A percentile compares a stretch with the other conserved stretches of the same genome.
Evolutionary conservation across 163 green algal genomes (phyloP).

Genomic region (Botryococcus braunii): DNA sequence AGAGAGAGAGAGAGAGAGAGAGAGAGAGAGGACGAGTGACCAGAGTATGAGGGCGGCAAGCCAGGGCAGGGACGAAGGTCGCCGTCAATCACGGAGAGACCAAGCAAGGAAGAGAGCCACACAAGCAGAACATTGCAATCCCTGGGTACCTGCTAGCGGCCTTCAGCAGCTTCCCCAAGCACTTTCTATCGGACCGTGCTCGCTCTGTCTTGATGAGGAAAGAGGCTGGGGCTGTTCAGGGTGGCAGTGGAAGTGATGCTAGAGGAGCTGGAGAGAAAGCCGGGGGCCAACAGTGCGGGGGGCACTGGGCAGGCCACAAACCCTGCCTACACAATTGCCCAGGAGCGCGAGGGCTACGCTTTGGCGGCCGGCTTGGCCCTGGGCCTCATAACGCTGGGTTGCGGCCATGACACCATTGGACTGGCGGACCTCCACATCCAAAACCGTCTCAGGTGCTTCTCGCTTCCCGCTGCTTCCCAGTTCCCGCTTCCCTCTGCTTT

Average conservation of each 20-base stretch:
- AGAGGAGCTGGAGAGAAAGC: slow-evolving; percentile 62
- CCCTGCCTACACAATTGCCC: slow-evolving; percentile 30
- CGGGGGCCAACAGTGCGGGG: slow-evolving; percentile 25
- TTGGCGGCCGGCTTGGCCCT: slow-evolving; percentile 83
- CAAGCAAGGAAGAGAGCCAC: too few species aligned
- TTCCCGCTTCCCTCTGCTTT: neutral
- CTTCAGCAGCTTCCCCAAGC: too few species aligned
- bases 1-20: too few species aligned
- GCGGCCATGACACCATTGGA: slow-evolving; percentile 45
- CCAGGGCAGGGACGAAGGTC: too few species aligned
- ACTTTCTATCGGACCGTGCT: too few species aligned
- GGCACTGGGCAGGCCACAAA: slow-evolving; percentile 1
- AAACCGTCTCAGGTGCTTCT: slow-evolving; percentile 50
- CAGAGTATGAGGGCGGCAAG: too few species aligned
- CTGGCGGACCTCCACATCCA: slow-evolving; percentile 72
- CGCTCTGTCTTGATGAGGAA: too few species aligned
- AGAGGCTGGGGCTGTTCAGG: slow-evolving; percentile 25
- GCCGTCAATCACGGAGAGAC: too few species aligned
- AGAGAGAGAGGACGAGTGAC: too few species aligned
- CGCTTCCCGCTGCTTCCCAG: neutral
- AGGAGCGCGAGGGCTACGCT: slow-evolving; percentile 81
- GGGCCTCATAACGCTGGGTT: slow-evolving; percentile 78
- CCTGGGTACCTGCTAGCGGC: too few species aligned
- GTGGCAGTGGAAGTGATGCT: slow-evolving; percentile 83
- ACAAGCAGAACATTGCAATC: too few species aligned